phyloP scores from a whole-genome alignment of 306 rosid genomes.

The Vachellia pachyceras region DNA sequence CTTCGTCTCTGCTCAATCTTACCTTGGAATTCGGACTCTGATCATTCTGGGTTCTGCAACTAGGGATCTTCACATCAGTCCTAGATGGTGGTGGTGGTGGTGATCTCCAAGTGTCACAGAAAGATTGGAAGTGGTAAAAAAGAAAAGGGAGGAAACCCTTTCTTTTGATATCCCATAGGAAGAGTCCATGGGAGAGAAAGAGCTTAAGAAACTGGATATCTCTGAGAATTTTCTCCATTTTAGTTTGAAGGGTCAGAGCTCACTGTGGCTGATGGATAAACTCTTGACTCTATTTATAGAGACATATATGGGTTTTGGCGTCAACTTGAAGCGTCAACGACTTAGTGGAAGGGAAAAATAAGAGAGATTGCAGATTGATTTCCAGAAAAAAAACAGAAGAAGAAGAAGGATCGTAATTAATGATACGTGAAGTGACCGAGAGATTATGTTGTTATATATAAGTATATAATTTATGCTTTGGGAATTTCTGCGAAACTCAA shows the following conservation, averaged over 20 bases:
- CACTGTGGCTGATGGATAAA: not conserved
- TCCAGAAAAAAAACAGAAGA: constrained; percentile 5
- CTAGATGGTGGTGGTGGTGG: not conserved
- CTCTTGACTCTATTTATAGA: not conserved
- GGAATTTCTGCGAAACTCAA: not conserved
- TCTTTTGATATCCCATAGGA: not conserved
- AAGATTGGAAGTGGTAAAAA: constrained; percentile 5
- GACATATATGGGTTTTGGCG: not conserved
- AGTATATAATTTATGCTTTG: not conserved
- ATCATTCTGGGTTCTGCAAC: not conserved
- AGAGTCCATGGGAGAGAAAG: constrained; percentile 10
- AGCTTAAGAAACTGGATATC: not conserved
- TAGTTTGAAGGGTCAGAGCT: not conserved
- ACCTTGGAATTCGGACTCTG: not conserved
- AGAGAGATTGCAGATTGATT: not conserved
- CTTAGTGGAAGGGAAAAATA: constrained; percentile 5
- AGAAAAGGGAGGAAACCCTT: constrained; percentile 16
- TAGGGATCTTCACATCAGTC: not conserved
- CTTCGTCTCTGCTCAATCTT: constrained; percentile 43
- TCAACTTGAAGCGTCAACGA: constrained; percentile 41
- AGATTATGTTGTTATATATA: not conserved
- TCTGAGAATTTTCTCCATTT: not conserved
- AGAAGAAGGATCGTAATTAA: not conserved
- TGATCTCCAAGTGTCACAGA: not conserved
- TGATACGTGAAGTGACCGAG: not conserved